Evolutionary conservation across 164 flowering plant genomes (phyloP).

Genomic region (Liquidambar formosana): DNA sequence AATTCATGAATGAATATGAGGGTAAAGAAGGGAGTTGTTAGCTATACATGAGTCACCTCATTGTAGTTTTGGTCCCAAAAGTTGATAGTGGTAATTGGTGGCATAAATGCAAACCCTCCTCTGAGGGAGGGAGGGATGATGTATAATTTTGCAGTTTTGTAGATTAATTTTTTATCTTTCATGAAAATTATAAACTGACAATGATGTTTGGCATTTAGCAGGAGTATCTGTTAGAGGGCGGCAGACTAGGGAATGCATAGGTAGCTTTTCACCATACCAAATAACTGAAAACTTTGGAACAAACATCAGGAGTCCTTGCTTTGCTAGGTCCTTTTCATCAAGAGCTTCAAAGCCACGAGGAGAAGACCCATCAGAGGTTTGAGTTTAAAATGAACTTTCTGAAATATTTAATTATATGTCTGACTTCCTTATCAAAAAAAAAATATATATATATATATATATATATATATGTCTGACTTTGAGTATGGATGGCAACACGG

Average conservation of each 20-base stretch:
- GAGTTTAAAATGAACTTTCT: slow-evolving; percentile 2
- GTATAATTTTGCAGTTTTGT: background rate
- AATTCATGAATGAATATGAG: too few species aligned
- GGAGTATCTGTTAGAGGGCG: slow-evolving; percentile 23
- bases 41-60: background rate
- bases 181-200: background rate
- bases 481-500: too few species aligned
- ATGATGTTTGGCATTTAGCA: slow-evolving; percentile 22
- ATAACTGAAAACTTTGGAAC: slow-evolving; percentile 8
- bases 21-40: too few species aligned
- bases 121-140: background rate
- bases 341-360: slow-evolving; percentile 29
- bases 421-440: too few species aligned
- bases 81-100: background rate
- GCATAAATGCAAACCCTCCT: background rate
- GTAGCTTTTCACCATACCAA: slow-evolving; percentile 11
- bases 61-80: background rate
- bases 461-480: too few species aligned
- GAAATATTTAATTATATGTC: background rate
- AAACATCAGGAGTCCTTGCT: slow-evolving; percentile 8
- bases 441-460: too few species aligned
- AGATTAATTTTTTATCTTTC: background rate
- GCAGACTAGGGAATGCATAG: slow-evolving; percentile 10
- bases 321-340: slow-evolving; percentile 43
- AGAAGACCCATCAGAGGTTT: slow-evolving; percentile 41